A percentile compares a stretch with the other conserved stretches of the same genome.
These are phyloP conservation scores for Melaleuca alternifolia DNA, from an alignment of 345 rosid species.

Conservation along the genomic window DNA sequence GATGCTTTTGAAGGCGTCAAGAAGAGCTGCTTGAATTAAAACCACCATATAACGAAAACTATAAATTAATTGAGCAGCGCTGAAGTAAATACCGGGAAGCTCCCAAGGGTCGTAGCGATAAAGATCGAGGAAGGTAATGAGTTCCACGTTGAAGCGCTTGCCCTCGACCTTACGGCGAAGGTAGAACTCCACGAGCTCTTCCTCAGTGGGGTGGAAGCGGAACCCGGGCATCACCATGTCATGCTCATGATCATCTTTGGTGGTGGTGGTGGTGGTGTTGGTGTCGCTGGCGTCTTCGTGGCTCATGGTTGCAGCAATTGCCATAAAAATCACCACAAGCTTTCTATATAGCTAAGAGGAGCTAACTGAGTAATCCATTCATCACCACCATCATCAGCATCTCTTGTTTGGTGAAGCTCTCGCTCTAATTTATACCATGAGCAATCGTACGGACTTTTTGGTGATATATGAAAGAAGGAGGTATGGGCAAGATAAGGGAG, in stretches of 20 bases:
- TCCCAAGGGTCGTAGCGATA: conserved; percentile 99
- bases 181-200: conserved; percentile 97
- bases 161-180: conserved; percentile 99
- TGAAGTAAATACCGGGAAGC: conserved; percentile 66
- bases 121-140: conserved; percentile 97
- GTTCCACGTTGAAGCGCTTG: conserved; percentile 94
- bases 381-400: background rate
- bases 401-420: background rate
- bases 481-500: background rate
- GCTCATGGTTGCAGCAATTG: conserved; percentile 61
- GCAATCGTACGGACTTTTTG: background rate
- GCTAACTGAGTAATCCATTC: background rate
- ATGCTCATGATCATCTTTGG: conserved; percentile 68
- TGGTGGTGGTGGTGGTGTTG: conserved; percentile 1
- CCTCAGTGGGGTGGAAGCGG: conserved; percentile 97
- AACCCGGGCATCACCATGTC: conserved; percentile 99
- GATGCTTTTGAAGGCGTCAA: background rate
- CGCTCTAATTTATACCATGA: background rate
- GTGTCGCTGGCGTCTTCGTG: conserved; percentile 16
- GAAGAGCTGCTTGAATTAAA: background rate
- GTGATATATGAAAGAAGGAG: background rate
- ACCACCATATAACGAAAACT: background rate
- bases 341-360: background rate
- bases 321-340: conserved; percentile 27
- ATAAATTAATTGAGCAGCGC: background rate